phyloP scores from a whole-genome alignment of 2,329 filamentous ascomycete genomes.

The Monilinia polystroma region DNA sequence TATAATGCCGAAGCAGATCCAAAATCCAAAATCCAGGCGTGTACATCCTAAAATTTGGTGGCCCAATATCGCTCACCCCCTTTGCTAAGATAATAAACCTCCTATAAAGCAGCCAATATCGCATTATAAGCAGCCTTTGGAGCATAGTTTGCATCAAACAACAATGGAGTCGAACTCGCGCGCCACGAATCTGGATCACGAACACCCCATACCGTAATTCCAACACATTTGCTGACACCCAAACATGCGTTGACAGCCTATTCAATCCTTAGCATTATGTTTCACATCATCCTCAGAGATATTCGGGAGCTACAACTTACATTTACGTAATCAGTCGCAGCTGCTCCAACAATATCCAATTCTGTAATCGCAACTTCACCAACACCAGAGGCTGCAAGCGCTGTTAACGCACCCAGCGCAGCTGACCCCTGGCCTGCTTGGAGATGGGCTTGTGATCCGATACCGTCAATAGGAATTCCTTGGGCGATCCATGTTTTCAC shows the following conservation, averaged over 20 bases:
- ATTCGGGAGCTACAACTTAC: slow-evolving; percentile 22
- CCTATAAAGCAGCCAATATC: slow-evolving; percentile 26
- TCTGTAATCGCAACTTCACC: slow-evolving; percentile 61
- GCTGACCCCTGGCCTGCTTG: slow-evolving; percentile 23
- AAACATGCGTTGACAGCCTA: slow-evolving; percentile 36
- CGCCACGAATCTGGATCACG: slow-evolving; percentile 52
- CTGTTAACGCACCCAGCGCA: slow-evolving; percentile 25
- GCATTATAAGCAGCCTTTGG: slow-evolving; percentile 54
- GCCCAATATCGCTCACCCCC: neutral
- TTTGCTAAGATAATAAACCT: neutral
- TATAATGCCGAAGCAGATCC: neutral
- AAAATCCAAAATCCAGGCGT: neutral
- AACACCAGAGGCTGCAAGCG: slow-evolving; percentile 48
- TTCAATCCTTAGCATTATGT: neutral
- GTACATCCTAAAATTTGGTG: neutral
- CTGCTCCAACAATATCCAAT: slow-evolving; percentile 52
- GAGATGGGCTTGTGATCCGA: slow-evolving; percentile 42
- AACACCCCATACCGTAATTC: slow-evolving; percentile 40
- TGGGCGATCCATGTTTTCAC: slow-evolving; percentile 63
- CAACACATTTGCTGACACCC: slow-evolving; percentile 37
- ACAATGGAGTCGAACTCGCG: slow-evolving; percentile 49
- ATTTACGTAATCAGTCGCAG: slow-evolving; percentile 25
- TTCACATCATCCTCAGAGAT: neutral
- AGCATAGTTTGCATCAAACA: slow-evolving; percentile 53
- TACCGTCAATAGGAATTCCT: slow-evolving; percentile 65